Evolutionary conservation across 176 grass and related monocot species (phyloP).

Genomic region (Phragmites australis): DNA sequence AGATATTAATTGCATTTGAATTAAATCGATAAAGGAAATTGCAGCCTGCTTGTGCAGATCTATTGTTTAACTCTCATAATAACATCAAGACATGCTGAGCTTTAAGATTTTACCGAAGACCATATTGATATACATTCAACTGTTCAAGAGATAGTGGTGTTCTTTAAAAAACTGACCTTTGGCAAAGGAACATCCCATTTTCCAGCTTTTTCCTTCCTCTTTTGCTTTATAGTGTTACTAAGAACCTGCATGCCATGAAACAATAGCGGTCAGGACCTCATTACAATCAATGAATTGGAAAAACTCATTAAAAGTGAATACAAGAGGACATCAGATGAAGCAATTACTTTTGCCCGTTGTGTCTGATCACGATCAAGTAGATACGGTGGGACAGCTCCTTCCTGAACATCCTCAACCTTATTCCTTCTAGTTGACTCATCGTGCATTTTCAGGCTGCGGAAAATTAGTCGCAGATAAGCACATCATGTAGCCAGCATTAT

Average conservation of each 20-base stretch:
- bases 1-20: constrained; percentile 1
- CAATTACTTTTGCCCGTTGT: constrained; percentile 66
- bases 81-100: neutral
- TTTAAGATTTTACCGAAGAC: neutral
- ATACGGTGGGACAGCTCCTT: constrained; percentile 80
- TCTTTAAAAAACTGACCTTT: constrained; percentile 51
- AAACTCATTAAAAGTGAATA: neutral
- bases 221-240: constrained; percentile 86
- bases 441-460: constrained; percentile 79
- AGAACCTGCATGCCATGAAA: constrained; percentile 51
- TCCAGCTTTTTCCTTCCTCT: constrained; percentile 86
- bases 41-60: neutral
- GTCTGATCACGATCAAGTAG: constrained; percentile 86
- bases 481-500: neutral
- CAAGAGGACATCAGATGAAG: neutral
- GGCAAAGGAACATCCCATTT: constrained; percentile 89
- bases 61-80: neutral
- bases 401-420: constrained; percentile 78
- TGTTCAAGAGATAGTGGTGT: neutral
- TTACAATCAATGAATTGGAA: neutral
- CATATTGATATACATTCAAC: neutral
- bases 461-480: neutral
- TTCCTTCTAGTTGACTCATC: constrained; percentile 77
- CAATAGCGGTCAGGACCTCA: neutral
- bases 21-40: neutral